Base-by-base conservation (phyloP, 805 yeast species). In the Saturnispora gosingensis region DNA sequence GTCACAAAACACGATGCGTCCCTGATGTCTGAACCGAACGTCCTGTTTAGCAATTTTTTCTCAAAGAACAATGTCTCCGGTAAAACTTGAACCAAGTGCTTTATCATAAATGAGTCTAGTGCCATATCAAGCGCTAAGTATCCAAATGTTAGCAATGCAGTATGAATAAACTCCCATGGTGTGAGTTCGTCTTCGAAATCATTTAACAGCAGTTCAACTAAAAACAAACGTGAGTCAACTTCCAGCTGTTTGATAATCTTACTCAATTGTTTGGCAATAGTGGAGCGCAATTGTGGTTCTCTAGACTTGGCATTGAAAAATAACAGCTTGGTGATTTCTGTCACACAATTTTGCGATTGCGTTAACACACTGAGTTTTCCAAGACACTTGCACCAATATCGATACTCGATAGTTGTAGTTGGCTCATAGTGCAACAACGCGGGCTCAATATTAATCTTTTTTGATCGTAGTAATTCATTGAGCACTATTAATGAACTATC, bases 1-100 rank as follows among this genome's bases (percentile, higher is more conserved):
- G 80, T 67, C 0, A 86, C 78, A 60, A 85, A 90, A 64, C 95
- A 85, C 0, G 91, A 80, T 0, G 97, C 81, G 64, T 90, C 98
- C 52, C 95, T 73, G 1, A 91, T 75, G 57, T 83, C 88, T 2
- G 77, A 67, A 0, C 95, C 95, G 6, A 77, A 63, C 0, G 80
- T 68, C 22, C 71, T 68, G 0, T 81, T 76, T 6, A 80, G 59
- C 45, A 75, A 66, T 28, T 71, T 68, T 55, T 83, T 87, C 52
- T 82, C 83, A 48, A 85, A 75, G 53, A 75, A 80, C 3, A 83
- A 64, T 0, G 81, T 72, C 16, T 56, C 60, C 24, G 72, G 72
- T 2, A 81, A 61, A 5, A 85, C 65, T 6, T 71, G 61, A 4
- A 70, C 56, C 1, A 71, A 45, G 0, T 46, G 20, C 0, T 69